Evolutionary conservation across 768 basidiomycete genomes (phyloP).

Genomic region (Boletus vermiculosoides): DNA sequence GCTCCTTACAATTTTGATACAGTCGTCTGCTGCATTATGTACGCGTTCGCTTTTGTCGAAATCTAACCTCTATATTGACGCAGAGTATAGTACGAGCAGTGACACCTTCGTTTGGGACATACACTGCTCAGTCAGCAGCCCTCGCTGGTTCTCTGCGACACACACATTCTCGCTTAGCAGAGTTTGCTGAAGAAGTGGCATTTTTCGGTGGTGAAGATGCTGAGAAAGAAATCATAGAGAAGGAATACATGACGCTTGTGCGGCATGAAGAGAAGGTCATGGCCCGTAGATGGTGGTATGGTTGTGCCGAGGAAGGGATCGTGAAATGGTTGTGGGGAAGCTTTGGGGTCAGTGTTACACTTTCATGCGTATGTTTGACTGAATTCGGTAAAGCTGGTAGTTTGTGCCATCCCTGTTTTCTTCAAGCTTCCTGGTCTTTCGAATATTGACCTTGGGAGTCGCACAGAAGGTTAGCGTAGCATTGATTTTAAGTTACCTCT

Average conservation of each 20-base stretch:
- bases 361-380: slow-evolving; percentile 2
- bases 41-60: slow-evolving; percentile 32
- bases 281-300: slow-evolving; percentile 82
- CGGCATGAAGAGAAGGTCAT: slow-evolving; percentile 84
- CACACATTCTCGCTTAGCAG: slow-evolving; percentile 86
- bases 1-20: slow-evolving; percentile 79
- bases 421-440: slow-evolving; percentile 74
- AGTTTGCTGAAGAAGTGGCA: slow-evolving; percentile 86
- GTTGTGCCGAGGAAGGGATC: slow-evolving; percentile 90
- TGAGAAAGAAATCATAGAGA: slow-evolving; percentile 89
- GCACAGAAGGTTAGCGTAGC: slow-evolving; percentile 73
- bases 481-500: neutral
- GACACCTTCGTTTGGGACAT: slow-evolving; percentile 90
- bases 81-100: slow-evolving; percentile 73
- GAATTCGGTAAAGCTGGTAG: slow-evolving; percentile 52
- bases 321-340: slow-evolving; percentile 98
- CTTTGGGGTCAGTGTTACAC: slow-evolving; percentile 67
- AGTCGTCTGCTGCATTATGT: slow-evolving; percentile 80
- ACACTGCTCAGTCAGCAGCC: slow-evolving; percentile 84
- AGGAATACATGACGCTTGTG: slow-evolving; percentile 81
- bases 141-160: slow-evolving; percentile 88
- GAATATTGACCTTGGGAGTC: slow-evolving; percentile 69
- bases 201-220: slow-evolving; percentile 86
- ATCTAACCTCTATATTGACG: slow-evolving; percentile 2
- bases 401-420: slow-evolving; percentile 95